Conservation (phyloP, 192 early-diverging fungal species). For the Linnemannia schmuckeri region DNA sequence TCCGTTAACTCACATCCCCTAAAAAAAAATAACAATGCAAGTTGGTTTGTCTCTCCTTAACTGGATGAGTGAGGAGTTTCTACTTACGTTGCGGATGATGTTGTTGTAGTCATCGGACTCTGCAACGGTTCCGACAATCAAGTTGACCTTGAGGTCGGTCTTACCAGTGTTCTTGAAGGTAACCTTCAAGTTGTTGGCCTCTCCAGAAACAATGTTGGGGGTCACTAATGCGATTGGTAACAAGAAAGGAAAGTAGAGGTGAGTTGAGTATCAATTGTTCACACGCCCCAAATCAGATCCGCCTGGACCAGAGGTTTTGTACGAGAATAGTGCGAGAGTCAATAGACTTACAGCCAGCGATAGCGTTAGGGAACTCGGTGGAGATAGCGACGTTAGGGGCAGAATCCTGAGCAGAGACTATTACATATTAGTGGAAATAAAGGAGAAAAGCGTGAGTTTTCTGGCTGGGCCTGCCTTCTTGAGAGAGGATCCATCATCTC, state of each 20-base stretch:
- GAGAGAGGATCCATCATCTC: background rate
- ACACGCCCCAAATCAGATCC: background rate
- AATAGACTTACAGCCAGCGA: slow-evolving; percentile 47
- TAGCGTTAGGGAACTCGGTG: slow-evolving; percentile 55
- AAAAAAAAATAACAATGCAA: background rate
- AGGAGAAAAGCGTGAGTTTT: background rate
- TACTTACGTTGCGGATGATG: slow-evolving; percentile 55
- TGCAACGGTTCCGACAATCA: slow-evolving; percentile 43
- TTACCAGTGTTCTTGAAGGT: slow-evolving; percentile 55
- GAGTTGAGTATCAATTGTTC: background rate
- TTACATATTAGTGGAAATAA: background rate
- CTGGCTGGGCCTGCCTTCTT: background rate
- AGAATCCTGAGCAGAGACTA: slow-evolving; percentile 45
- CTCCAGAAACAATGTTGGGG: slow-evolving; percentile 44
- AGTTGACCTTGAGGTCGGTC: slow-evolving; percentile 52
- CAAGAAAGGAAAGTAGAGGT: background rate
- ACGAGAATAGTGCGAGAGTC: background rate
- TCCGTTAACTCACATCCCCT: background rate
- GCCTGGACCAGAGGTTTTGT: background rate
- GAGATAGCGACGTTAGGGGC: slow-evolving; percentile 37
- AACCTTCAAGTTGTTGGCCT: slow-evolving; percentile 51
- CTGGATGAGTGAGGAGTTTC: background rate
- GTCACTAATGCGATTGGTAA: slow-evolving; percentile 28
- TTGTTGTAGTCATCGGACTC: slow-evolving; percentile 44
- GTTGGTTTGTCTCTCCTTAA: background rate